A percentile compares a stretch with the other conserved stretches of the same genome.
phyloP scores from a whole-genome alignment of 768 basidiomycete genomes.

The Lentinula sp. region DNA sequence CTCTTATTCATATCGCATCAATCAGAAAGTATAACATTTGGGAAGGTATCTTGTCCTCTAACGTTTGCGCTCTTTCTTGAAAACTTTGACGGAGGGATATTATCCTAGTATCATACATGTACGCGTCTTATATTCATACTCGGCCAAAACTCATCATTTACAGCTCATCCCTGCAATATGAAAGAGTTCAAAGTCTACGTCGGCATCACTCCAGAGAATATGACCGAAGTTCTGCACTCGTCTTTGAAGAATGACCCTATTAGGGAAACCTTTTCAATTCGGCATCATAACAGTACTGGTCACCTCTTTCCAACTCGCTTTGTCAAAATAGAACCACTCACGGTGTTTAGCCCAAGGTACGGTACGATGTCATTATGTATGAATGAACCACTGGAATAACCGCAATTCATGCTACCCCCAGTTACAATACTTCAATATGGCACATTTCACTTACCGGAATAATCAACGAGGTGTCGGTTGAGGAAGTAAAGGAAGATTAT shows the following conservation, averaged over 20 bases:
- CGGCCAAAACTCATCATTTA: conserved; percentile 4
- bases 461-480: conserved; percentile 48
- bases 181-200: conserved; percentile 74
- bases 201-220: conserved; percentile 56
- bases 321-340: conserved; percentile 70
- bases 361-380: neutral
- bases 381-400: neutral
- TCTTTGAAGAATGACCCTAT: conserved; percentile 60
- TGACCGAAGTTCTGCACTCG: conserved; percentile 62
- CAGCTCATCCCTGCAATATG: conserved; percentile 82
- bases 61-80: neutral
- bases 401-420: conserved; percentile 37
- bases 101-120: conserved; percentile 37
- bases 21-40: conserved; percentile 70
- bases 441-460: conserved; percentile 60
- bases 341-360: conserved; percentile 36
- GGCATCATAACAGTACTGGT: conserved; percentile 47
- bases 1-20: conserved; percentile 6
- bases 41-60: conserved; percentile 49
- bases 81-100: neutral
- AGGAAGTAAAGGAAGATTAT: conserved; percentile 43
- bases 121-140: conserved; percentile 2
- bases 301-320: conserved; percentile 59
- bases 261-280: conserved; percentile 59
- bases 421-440: conserved; percentile 81